Conservation (phyloP, 441 rosid genomes). For the Biscutella auriculata region DNA sequence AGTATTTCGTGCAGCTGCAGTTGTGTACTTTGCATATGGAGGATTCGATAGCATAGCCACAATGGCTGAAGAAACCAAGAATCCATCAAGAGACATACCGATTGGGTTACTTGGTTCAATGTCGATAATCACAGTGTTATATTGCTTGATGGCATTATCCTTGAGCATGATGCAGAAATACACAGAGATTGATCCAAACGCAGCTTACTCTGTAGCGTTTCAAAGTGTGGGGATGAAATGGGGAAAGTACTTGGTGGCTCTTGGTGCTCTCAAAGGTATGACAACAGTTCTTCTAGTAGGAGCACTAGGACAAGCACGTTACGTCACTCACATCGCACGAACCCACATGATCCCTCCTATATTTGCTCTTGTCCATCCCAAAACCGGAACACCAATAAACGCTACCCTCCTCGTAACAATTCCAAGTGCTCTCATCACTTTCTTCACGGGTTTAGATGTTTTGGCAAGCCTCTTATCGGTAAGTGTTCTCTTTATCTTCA, state of each 20-base stretch:
- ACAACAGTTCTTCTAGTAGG: conserved; percentile 54
- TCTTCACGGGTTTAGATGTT: conserved; percentile 62
- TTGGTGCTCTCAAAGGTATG: conserved; percentile 77
- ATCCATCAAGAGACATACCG: conserved; percentile 64
- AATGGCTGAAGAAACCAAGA: conserved; percentile 63
- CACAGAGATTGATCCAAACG: conserved; percentile 37
- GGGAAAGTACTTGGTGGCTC: conserved; percentile 60
- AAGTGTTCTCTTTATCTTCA: conserved; percentile 55
- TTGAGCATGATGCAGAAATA: conserved; percentile 52
- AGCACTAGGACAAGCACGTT: conserved; percentile 53
- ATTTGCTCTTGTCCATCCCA: conserved; percentile 39
- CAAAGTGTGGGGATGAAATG: conserved; percentile 49
- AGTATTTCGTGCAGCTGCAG: conserved; percentile 48
- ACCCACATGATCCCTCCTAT: conserved; percentile 74
- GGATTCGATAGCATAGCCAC: conserved; percentile 76
- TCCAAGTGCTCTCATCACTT: conserved; percentile 42
- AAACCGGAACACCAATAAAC: conserved; percentile 57
- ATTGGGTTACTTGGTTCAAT: conserved; percentile 72
- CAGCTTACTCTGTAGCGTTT: conserved; percentile 67
- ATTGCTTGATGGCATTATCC: conserved; percentile 45
- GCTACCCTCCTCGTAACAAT: conserved; percentile 49
- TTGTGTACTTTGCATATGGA: conserved; percentile 59
- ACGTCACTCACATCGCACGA: conserved; percentile 64
- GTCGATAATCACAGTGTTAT: conserved; percentile 26
- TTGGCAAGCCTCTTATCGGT: conserved; percentile 59